phyloP scores from a whole-genome alignment of 352 stramenopile species.

The Pythium myriotylum region DNA sequence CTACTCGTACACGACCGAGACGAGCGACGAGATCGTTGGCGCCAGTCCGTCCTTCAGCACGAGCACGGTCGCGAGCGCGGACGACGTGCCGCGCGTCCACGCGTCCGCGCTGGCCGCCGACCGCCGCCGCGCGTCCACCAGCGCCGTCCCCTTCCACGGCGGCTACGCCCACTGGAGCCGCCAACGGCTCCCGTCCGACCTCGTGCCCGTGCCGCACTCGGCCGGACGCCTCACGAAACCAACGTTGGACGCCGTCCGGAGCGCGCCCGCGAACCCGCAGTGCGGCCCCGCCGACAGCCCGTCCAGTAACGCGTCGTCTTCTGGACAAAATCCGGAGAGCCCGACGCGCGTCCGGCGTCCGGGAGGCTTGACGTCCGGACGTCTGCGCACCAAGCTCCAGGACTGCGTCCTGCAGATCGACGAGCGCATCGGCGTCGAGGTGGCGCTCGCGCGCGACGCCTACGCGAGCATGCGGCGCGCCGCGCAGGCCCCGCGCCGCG shows the following conservation, averaged over 20 bases:
- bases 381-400: constrained; percentile 66
- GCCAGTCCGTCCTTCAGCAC: constrained; percentile 27
- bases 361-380: constrained; percentile 34
- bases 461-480: constrained; percentile 37
- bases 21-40: constrained; percentile 47
- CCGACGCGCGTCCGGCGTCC: constrained; percentile 10
- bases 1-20: constrained; percentile 75
- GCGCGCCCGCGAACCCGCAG: constrained; percentile 23
- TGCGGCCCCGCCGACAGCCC: constrained; percentile 6
- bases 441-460: constrained; percentile 39
- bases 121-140: not conserved
- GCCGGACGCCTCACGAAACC: constrained; percentile 18
- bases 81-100: constrained; percentile 14
- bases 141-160: not conserved
- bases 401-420: constrained; percentile 64
- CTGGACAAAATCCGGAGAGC: constrained; percentile 3
- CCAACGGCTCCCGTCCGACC: constrained; percentile 14
- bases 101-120: constrained; percentile 10
- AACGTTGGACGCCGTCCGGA: constrained; percentile 3
- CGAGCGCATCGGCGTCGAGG: constrained; percentile 48
- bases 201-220: constrained; percentile 26
- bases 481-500: constrained; percentile 17
- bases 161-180: constrained; percentile 30
- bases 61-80: constrained; percentile 16
- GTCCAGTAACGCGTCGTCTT: constrained; percentile 6